Conservation (phyloP, 2,329 filamentous ascomycete species). For the Coniella lustricola region DNA sequence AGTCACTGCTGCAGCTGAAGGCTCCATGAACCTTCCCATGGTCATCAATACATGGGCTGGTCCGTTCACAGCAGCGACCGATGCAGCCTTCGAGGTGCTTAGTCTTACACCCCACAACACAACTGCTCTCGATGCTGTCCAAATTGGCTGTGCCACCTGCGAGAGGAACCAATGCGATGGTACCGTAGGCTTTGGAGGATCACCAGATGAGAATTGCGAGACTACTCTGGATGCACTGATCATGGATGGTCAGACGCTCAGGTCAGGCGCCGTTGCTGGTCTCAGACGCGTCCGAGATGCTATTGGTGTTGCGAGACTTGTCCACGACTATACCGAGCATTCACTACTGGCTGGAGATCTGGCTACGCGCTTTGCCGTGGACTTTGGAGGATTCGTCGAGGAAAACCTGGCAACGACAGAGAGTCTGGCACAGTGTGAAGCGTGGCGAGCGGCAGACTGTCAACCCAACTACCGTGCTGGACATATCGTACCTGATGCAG, state of each 20-base stretch:
- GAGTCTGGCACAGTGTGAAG: constrained; percentile 32
- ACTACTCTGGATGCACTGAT: constrained; percentile 53
- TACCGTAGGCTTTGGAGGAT: constrained; percentile 48
- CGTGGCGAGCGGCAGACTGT: constrained; percentile 36
- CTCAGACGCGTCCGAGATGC: constrained; percentile 42
- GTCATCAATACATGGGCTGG: constrained; percentile 51
- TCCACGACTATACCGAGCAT: constrained; percentile 45
- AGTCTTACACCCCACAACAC: constrained; percentile 11
- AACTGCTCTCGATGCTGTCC: constrained; percentile 42
- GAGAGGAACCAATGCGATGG: constrained; percentile 47
- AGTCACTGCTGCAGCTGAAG: neutral
- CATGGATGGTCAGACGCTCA: constrained; percentile 49
- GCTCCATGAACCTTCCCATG: constrained; percentile 37
- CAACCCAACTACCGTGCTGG: constrained; percentile 43
- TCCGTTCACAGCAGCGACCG: constrained; percentile 43
- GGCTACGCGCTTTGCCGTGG: constrained; percentile 44
- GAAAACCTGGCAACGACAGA: constrained; percentile 36
- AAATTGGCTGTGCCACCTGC: constrained; percentile 44
- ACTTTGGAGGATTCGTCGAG: constrained; percentile 39
- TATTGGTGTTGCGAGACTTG: constrained; percentile 41
- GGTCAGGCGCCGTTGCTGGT: constrained; percentile 45
- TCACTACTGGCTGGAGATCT: constrained; percentile 43
- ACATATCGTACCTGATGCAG: constrained; percentile 37
- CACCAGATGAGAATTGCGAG: constrained; percentile 49
- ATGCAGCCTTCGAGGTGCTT: constrained; percentile 40